Percentiles rank a stretch among this genome's conserved stretches.
These are phyloP conservation scores for Diaporthe eres DNA, from an alignment of 2,329 filamentous ascomycete genomes.

Conservation along the genomic window DNA sequence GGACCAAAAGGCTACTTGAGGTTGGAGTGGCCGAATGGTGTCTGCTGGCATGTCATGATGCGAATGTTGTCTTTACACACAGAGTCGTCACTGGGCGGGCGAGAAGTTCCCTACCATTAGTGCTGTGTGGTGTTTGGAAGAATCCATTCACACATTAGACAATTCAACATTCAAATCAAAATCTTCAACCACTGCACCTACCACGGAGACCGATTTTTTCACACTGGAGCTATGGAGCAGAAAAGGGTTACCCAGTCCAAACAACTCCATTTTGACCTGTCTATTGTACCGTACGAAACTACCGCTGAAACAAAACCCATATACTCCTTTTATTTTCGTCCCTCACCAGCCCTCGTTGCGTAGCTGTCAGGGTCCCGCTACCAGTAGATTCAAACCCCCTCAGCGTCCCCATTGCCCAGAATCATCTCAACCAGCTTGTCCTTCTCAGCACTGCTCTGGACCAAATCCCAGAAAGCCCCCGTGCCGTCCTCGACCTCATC, in stretches of 20 bases:
- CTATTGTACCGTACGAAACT: neutral
- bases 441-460: conserved; percentile 50
- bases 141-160: neutral
- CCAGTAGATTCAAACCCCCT: neutral
- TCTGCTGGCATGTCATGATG: neutral
- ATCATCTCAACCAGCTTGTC: conserved; percentile 49
- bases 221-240: neutral
- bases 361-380: neutral
- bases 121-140: neutral
- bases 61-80: neutral
- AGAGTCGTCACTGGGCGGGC: neutral
- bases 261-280: neutral
- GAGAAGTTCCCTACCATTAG: neutral
- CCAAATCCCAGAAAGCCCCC: conserved; percentile 49
- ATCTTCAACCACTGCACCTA: neutral
- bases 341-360: neutral
- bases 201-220: neutral
- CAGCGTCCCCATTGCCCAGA: conserved; percentile 42
- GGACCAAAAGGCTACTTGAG: neutral
- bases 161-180: neutral
- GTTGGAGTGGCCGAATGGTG: neutral
- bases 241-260: neutral
- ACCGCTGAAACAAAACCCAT: neutral
- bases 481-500: conserved; percentile 43
- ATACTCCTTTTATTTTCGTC: neutral